A percentile compares a stretch with the other conserved stretches of the same genome.
Evolutionary conservation across 2,329 filamentous ascomycete species (phyloP).

Genomic region (Blumeriella jaapii): DNA sequence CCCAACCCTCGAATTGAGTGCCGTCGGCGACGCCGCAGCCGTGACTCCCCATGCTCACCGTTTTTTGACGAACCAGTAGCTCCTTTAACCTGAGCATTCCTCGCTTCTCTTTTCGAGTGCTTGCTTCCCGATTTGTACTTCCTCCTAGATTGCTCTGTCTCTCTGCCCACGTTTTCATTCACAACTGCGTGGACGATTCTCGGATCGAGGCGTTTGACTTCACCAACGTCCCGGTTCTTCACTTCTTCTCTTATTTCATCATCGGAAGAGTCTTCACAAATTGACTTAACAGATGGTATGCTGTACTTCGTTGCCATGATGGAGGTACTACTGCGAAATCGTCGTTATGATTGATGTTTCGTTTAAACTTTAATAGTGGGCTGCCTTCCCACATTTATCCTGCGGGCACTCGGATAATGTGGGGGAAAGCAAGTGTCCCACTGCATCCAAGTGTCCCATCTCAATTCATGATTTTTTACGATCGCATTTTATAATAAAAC

Average conservation of each 20-base stretch:
- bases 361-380: too few relatives aligned
- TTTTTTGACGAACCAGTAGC: constrained; percentile 12
- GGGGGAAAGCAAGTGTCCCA: too few relatives aligned
- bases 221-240: constrained; percentile 9
- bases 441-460: too few relatives aligned
- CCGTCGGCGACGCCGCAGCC: constrained; percentile 12
- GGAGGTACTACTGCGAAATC: constrained; percentile 3
- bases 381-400: too few relatives aligned
- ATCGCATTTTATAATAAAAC: too few relatives aligned
- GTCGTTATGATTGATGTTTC: constrained; percentile 11
- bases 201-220: constrained; percentile 8
- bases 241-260: constrained; percentile 18
- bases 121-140: constrained; percentile 15
- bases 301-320: constrained; percentile 23
- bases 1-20: constrained; percentile 15
- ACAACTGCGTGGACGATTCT: constrained; percentile 12
- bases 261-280: constrained; percentile 21
- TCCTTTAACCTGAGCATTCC: constrained; percentile 13
- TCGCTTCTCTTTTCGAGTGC: constrained; percentile 16
- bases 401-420: too few relatives aligned
- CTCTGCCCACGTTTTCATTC: constrained; percentile 15
- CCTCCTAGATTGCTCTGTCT: constrained; percentile 11
- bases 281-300: constrained; percentile 20
- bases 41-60: constrained; percentile 10
- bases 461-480: too few relatives aligned